Percentiles rank a stretch among this genome's conserved stretches.
Conservation (phyloP, 139 green algal species). For the Limnomonas spitsbergensis region DNA sequence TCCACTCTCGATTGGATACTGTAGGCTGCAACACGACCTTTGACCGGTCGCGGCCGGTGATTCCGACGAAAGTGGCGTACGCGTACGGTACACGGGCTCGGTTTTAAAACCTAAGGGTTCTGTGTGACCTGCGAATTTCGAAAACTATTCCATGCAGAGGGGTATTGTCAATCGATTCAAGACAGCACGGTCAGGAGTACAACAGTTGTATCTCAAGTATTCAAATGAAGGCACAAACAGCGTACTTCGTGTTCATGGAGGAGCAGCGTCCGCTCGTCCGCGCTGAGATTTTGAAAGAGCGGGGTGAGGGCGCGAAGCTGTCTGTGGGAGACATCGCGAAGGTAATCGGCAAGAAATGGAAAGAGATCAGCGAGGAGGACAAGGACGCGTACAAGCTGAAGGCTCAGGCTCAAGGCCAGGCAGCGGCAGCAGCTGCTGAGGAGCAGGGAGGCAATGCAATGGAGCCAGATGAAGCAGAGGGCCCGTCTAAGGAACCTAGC, state of each 20-base stretch:
- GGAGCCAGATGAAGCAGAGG: conserved; percentile 5
- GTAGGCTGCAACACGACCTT: too few relatives aligned
- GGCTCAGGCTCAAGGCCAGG: neutral
- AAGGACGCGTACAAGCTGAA: conserved; percentile 45
- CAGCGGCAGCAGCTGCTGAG: neutral
- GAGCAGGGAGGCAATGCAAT: neutral
- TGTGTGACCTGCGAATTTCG: too few relatives aligned
- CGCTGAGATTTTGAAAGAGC: conserved; percentile 17
- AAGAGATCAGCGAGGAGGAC: conserved; percentile 54
- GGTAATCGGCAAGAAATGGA: conserved; percentile 58
- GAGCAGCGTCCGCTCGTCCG: conserved; percentile 30
- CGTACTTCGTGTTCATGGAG: conserved; percentile 55
- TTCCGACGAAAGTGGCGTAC: too few relatives aligned
- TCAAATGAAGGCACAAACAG: conserved; percentile 13
- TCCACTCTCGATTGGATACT: too few relatives aligned
- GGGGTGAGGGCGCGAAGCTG: conserved; percentile 24
- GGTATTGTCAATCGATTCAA: too few relatives aligned
- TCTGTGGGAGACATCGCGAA: conserved; percentile 55
- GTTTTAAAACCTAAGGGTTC: too few relatives aligned
- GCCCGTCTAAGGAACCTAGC: conserved; percentile 6
- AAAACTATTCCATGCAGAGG: too few relatives aligned
- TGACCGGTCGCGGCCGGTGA: too few relatives aligned
- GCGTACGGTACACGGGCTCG: too few relatives aligned
- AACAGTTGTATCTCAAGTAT: too few relatives aligned
- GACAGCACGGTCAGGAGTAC: too few relatives aligned